These are phyloP conservation scores for Mycena olivaceomarginata DNA, from an alignment of 768 basidiomycete species.

Conservation along the genomic window DNA sequence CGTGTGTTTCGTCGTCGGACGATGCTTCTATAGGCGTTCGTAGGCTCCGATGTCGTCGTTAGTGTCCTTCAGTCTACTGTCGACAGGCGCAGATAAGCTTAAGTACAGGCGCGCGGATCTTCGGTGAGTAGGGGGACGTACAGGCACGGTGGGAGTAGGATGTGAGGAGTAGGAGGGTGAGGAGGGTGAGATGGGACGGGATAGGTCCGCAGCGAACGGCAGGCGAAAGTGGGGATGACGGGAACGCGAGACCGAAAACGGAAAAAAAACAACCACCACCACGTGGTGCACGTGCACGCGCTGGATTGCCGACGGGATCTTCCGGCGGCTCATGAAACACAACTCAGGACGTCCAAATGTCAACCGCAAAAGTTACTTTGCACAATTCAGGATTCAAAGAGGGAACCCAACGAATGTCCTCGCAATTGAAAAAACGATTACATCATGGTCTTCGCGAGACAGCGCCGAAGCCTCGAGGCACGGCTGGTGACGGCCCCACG, in stretches of 20 bases:
- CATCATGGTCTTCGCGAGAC: no score
- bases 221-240: slow-evolving; percentile 10
- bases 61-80: neutral
- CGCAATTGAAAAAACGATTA: no score
- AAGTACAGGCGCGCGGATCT: neutral
- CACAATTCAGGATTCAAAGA: no score
- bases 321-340: neutral
- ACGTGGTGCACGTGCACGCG: slow-evolving; percentile 15
- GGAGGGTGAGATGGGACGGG: neutral
- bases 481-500: no score
- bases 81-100: neutral
- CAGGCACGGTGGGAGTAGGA: neutral
- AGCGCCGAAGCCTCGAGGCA: no score
- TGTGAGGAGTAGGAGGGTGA: neutral
- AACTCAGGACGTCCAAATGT: no score
- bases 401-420: no score
- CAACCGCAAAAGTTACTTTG: no score
- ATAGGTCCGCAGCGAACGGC: neutral
- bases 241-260: slow-evolving; percentile 16
- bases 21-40: neutral
- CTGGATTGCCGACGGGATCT: no score
- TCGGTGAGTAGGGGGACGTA: neutral
- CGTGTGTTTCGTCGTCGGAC: neutral
- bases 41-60: neutral
- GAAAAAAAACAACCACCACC: slow-evolving; percentile 18